Conservation (phyloP, 2,329 filamentous ascomycete species). For the Lomentospora prolificans region DNA sequence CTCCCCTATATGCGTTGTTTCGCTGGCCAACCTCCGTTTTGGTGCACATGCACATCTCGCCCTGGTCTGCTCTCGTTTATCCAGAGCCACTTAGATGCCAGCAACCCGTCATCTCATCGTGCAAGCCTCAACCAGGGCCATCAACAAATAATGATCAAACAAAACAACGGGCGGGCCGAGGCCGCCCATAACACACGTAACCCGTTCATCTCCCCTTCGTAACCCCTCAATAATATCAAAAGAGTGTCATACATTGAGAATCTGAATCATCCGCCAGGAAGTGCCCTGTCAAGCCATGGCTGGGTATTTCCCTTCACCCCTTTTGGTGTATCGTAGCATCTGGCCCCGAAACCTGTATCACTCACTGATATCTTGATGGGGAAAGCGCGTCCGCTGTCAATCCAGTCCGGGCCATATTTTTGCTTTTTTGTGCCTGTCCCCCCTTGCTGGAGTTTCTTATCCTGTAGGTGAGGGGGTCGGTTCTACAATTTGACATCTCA, state of each 20-base stretch:
- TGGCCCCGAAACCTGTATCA: slow-evolving; percentile 1
- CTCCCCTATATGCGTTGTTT: neutral
- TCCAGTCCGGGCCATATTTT: neutral
- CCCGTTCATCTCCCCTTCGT: no score
- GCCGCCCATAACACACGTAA: neutral
- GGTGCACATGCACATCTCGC: neutral
- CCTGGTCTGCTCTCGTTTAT: neutral
- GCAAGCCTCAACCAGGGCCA: neutral
- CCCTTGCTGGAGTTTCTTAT: neutral
- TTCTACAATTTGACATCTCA: no score
- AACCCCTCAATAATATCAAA: no score
- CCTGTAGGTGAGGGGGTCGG: no score
- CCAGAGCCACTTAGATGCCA: neutral
- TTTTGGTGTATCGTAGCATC: neutral
- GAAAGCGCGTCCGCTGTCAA: neutral
- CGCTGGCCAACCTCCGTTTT: no score
- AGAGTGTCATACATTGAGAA: no score
- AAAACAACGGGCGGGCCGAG: neutral
- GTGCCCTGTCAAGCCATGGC: neutral
- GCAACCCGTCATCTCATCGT: neutral
- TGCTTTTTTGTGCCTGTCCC: neutral
- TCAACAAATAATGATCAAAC: neutral
- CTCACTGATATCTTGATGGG: neutral
- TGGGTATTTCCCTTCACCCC: no score
- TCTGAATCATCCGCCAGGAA: neutral